A percentile compares a stretch with the other conserved stretches of the same genome.
These are phyloP conservation scores for Physcomitrellopsis africana DNA, from an alignment of 225 moss, liverwort and hornwort genomes.

Conservation along the genomic window DNA sequence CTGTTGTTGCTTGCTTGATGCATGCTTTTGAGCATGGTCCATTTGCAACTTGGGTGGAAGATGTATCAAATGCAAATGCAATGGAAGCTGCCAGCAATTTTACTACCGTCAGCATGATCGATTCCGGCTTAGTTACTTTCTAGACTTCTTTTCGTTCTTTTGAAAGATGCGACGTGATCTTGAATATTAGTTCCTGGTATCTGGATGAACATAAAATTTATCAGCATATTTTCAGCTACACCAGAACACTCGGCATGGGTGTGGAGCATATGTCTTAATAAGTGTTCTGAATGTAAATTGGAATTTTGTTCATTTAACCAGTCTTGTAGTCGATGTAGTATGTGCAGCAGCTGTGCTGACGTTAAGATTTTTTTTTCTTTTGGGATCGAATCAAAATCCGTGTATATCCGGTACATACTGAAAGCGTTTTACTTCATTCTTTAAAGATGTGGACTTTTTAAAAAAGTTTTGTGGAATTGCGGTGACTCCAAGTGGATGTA, in stretches of 20 bases:
- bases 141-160: background rate
- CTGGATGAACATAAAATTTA: background rate
- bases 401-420: constrained; percentile 2
- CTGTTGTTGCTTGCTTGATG: constrained; percentile 39
- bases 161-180: background rate
- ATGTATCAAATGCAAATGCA: background rate
- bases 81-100: background rate
- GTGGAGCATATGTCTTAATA: background rate
- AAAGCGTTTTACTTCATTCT: background rate
- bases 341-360: background rate
- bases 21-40: constrained; percentile 31
- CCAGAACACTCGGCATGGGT: background rate
- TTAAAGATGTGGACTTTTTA: too few species aligned
- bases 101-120: background rate
- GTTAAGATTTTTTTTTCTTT: background rate
- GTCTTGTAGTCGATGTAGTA: background rate
- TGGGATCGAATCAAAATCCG: background rate
- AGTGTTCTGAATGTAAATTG: constrained; percentile 19
- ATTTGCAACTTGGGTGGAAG: background rate
- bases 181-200: constrained; percentile 2
- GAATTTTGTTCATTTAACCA: background rate
- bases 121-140: background rate
- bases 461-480: too few species aligned
- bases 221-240: background rate
- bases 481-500: too few species aligned